These are phyloP conservation scores for Coelastrella sp. DNA, from an alignment of 139 green algal species.

Conservation along the genomic window DNA sequence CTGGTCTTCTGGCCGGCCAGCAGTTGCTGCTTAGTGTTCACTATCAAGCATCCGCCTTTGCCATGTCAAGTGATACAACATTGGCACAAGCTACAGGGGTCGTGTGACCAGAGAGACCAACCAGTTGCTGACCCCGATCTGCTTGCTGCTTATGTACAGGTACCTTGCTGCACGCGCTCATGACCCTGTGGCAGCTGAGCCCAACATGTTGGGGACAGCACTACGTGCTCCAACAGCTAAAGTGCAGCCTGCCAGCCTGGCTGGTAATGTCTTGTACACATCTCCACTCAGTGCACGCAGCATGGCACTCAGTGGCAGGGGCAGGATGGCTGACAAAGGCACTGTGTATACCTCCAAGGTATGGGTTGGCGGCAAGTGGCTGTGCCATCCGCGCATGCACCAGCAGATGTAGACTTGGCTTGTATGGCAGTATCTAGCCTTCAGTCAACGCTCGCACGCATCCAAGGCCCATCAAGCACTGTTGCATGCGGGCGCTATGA, in stretches of 20 bases:
- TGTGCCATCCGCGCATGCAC: no score
- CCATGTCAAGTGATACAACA: not conserved
- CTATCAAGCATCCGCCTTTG: no score
- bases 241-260: conserved; percentile 54
- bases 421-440: no score
- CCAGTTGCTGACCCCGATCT: no score
- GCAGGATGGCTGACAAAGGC: conserved; percentile 55
- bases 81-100: not conserved
- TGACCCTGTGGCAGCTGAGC: conserved; percentile 27
- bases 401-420: no score
- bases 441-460: no score
- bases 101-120: no score
- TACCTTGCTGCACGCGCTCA: conserved; percentile 59
- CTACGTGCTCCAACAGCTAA: conserved; percentile 46
- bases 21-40: not conserved
- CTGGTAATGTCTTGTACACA: conserved; percentile 55
- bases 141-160: conserved; percentile 23
- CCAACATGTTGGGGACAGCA: conserved; percentile 37
- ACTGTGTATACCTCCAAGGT: conserved; percentile 69
- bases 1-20: not conserved
- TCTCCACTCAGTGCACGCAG: conserved; percentile 60
- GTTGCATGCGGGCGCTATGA: no score
- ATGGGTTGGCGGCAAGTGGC: not conserved
- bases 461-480: no score
- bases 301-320: conserved; percentile 59